Base-by-base conservation (phyloP, 371 early-diverging fungal species). In the Globomyces sp. region DNA sequence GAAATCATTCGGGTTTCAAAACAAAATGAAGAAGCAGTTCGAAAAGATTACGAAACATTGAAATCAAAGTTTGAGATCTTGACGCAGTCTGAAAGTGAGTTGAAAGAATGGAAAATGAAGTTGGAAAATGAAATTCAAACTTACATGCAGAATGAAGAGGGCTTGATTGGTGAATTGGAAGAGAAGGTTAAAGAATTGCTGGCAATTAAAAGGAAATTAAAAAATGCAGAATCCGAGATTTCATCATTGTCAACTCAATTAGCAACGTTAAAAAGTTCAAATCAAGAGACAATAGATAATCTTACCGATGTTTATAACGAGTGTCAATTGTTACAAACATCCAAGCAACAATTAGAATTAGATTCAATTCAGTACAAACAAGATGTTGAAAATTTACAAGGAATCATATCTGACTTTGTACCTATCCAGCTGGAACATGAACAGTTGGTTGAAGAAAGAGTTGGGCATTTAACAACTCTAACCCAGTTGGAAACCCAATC, bases 151-250 rank as follows among this genome's bases (percentile, higher is more conserved):
- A 3, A 41, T 6, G 55, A 55, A 37, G 55, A 55, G 6, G 40
- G 40, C 0, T n/a, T 55, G 4, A 37, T 55, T 55, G 34, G 39
- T 24, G 55, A 55, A 39, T n/a, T 55, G n/a, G 55, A 55, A 39
- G 55, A 55, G 34, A 55, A 55, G 40, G 55, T 55, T 39, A 24
- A 55, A 37, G 39, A 55, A 55, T 39, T 55, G 9, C n/a, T 55
- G 13, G 39, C 34, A 39, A 8, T 55, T 6, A 55, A 55, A 13
- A 55, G 40, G 39, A 24, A 41, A 55, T 55, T 39, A 39, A 55
- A 55, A 39, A 41, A 41, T n/a, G 34, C 55, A 4, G 55, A 55
- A 55, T 36, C 8, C 4, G 55, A 55, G n/a, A 6, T 39, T n/a
- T 39, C 34, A 6, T 39, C 34, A 8, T n/a, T 55, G 55, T 40